Evolutionary conservation across 139 green algal genomes (phyloP), one percentile per base, ranked within the genome.

Genomic region (Chlamydomonas applanata): DNA sequence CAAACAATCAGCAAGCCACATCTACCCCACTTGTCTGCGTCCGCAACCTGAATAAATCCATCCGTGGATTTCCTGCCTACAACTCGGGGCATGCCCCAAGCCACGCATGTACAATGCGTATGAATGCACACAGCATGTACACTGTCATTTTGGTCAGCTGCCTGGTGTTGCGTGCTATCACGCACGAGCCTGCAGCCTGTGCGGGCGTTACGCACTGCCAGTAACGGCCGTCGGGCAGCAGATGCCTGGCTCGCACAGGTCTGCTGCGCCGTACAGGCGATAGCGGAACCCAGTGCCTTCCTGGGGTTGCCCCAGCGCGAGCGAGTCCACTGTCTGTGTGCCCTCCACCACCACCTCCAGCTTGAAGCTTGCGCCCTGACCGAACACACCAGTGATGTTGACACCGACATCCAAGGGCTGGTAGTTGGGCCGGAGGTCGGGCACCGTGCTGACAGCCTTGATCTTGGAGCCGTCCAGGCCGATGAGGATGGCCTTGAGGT

Each of bases 401-500:
- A 81, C 19, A 22, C 79, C 79, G 0, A 1, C 24, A 3, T 53
- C 25, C 2, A 64, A 1, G 7, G 14, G 11, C 17, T n/a, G 3
- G 33, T 59, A 24, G 3, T 22, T 62, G 4, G 60, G 30, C 22
- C 66, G 17, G 14, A 67, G 20, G 35, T 71, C 64, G 0, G 69
- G 62, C 1, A 62, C 22, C 0, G 62, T 33, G 1, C 49, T 67
- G 5, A 30, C 53, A 0, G 45, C 30, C 32, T 44, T 57, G 17
- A 63, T 45, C 27, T 14, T n/a, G 0, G 19, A 1, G 19, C 52
- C 64, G n/a, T 72, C 25, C 25, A 73, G 5, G 14, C 36, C 71
- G 3, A 85, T 53, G 63, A 69, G 78, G 25, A 85, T 45, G n/a
- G 64, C 30, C 65, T 85, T 85, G 16, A 85, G 25, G 71, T 85